Conservation (phyloP, 2,329 filamentous ascomycete species). For the Biscogniauxia marginata region DNA sequence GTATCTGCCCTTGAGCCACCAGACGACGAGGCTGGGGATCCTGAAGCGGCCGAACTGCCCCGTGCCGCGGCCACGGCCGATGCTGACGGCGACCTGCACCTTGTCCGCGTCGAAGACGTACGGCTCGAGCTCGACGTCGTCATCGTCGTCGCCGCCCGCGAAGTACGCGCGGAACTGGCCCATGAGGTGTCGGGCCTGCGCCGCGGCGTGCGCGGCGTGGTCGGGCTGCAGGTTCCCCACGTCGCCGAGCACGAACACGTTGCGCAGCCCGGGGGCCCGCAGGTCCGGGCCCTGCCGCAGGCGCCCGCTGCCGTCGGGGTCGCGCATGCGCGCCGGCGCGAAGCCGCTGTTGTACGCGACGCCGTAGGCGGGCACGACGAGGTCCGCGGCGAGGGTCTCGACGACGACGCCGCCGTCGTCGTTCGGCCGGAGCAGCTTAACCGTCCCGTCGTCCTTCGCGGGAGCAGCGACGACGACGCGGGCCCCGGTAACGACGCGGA, state of each 20-base stretch:
- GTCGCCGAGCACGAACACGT: conserved; percentile 47
- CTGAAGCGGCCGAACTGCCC: conserved; percentile 28
- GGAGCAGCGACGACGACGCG: conserved; percentile 31
- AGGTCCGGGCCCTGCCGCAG: conserved; percentile 40
- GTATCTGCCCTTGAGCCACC: conserved; percentile 38
- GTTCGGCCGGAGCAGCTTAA: conserved; percentile 17
- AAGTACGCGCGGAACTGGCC: too few species aligned
- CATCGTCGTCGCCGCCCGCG: too few species aligned
- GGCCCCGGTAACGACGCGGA: conserved; percentile 41
- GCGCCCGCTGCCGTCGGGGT: conserved; percentile 30
- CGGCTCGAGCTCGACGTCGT: too few species aligned
- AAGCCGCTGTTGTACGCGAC: conserved; percentile 45
- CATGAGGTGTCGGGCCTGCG: too few species aligned
- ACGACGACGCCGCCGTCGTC: conserved; percentile 34
- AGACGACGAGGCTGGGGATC: conserved; percentile 29
- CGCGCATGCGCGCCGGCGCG: conserved; percentile 37
- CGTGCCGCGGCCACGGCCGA: too few species aligned
- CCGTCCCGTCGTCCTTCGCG: conserved; percentile 6
- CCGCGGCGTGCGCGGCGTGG: conserved; percentile 32
- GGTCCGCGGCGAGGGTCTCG: conserved; percentile 40
- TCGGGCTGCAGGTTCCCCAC: conserved; percentile 40
- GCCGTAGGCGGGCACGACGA: conserved; percentile 49
- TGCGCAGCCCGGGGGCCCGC: conserved; percentile 34
- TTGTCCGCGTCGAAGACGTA: conserved; percentile 30
- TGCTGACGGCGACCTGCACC: too few species aligned